Evolutionary conservation across 2,329 filamentous ascomycete species (phyloP), one percentile per base, ranked within the genome.

Genomic region (Exophiala alcalophila): DNA sequence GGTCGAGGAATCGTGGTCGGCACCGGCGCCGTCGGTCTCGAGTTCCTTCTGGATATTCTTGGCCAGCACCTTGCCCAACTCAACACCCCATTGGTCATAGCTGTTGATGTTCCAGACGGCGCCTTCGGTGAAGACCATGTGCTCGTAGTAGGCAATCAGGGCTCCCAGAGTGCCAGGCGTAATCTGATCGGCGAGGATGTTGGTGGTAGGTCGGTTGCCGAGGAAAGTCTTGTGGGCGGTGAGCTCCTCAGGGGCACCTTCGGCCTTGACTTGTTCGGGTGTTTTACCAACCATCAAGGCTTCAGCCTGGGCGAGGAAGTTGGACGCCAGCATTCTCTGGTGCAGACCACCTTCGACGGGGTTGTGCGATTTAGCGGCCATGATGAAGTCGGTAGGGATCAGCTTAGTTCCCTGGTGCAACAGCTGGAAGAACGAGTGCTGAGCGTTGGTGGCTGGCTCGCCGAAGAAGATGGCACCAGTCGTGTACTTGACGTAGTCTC

Each of bases 371-470:
- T 96, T 80, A 54, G 88, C 90, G 26, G 92, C 92, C 59, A 98
- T 75, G 72, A 98, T 94, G 75, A 98, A 98, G 71, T 98, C 92
- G 57, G 91, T 84, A 11, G 92, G 92, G 64, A 98, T 97, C 61
- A 98, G 83, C 80, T 97, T 97, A 59, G 92, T 98, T 61, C 92
- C 92, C 71, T 98, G 92, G 77, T 98, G 92, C 47, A 98, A 82
- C 33, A 98, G 84, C 78, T 98, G 92, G 84, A 94, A 98, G 83
- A 98, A 98, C 49, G 92, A 97, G 80, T 98, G 92, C 75, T 98
- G 92, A 30, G 92, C 92, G 65, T 98, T 98, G 67, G 92, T 98
- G 70, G 89, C 94, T 40, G 92, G 92, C 77, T 98, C 92, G 63
- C 92, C 92, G 65, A 98, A 98, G 52, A 98, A 75, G 64, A 98